Conservation (phyloP, 331 rosid species). For the Acacia pycnantha region DNA sequence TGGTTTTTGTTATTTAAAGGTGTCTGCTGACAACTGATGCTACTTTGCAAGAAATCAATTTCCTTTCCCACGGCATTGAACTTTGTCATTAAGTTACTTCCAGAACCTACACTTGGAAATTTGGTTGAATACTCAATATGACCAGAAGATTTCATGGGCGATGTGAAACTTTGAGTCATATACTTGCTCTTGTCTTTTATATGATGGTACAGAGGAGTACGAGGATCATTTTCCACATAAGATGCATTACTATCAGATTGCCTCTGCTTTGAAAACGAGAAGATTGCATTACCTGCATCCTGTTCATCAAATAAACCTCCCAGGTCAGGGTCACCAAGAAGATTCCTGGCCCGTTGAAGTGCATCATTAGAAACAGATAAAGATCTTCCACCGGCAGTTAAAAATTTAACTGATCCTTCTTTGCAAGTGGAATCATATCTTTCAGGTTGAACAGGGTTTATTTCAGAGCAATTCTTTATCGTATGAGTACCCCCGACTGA, state of each 20-base stretch:
- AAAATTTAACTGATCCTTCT: slow-evolving; percentile 62
- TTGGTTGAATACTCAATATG: slow-evolving; percentile 39
- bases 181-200: slow-evolving; percentile 26
- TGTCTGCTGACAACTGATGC: slow-evolving; percentile 38
- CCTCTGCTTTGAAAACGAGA: slow-evolving; percentile 37
- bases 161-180: slow-evolving; percentile 40
- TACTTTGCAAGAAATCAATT: slow-evolving; percentile 32
- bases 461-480: slow-evolving; percentile 33
- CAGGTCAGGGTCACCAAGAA: slow-evolving; percentile 87
- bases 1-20: slow-evolving; percentile 24
- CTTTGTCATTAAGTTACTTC: slow-evolving; percentile 62
- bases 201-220: slow-evolving; percentile 37
- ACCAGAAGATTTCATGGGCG: slow-evolving; percentile 45
- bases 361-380: slow-evolving; percentile 79
- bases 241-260: slow-evolving; percentile 11
- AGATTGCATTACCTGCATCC: slow-evolving; percentile 28
- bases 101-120: slow-evolving; percentile 39
- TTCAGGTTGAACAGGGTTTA: slow-evolving; percentile 26
- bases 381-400: slow-evolving; percentile 89
- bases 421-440: slow-evolving; percentile 29
- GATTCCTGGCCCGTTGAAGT: slow-evolving; percentile 73
- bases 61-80: slow-evolving; percentile 69
- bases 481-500: slow-evolving; percentile 17
- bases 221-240: slow-evolving; percentile 31
- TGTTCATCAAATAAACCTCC: slow-evolving; percentile 60